phyloP scores from a whole-genome alignment of 371 early-diverging fungal species.

The Saksenaea vasiformis region DNA sequence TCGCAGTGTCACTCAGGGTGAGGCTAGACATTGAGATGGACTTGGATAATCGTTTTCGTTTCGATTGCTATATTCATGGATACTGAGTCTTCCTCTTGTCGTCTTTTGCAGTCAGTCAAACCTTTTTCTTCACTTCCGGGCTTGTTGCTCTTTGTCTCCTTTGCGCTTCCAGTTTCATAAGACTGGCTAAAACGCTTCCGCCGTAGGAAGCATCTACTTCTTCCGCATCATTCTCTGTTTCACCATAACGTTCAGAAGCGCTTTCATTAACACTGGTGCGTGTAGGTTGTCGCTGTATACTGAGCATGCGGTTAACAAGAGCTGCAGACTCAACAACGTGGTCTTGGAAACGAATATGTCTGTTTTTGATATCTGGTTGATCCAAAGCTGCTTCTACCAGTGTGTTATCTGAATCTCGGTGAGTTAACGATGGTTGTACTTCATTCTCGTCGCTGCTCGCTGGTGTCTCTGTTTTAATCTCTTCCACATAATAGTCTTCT shows the following conservation, averaged over 20 bases:
- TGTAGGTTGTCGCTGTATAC: slow-evolving; percentile 14
- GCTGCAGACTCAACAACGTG: slow-evolving; percentile 48
- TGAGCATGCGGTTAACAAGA: slow-evolving; percentile 44
- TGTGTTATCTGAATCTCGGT: slow-evolving; percentile 26
- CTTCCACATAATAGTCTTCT: neutral
- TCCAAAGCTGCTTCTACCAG: slow-evolving; percentile 50
- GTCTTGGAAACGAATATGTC: slow-evolving; percentile 49
- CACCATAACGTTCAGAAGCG: neutral
- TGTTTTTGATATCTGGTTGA: slow-evolving; percentile 39
- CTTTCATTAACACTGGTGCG: neutral
- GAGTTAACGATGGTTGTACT: neutral
- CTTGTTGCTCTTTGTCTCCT: slow-evolving; percentile 15
- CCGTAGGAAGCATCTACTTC: neutral
- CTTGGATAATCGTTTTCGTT: slow-evolving; percentile 26
- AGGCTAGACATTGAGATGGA: slow-evolving; percentile 22
- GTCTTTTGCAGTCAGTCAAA: slow-evolving; percentile 13
- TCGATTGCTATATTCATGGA: neutral
- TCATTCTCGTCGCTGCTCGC: neutral
- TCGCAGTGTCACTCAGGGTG: slow-evolving; percentile 8
- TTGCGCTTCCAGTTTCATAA: slow-evolving; percentile 47
- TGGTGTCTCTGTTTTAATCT: neutral
- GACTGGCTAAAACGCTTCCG: slow-evolving; percentile 41
- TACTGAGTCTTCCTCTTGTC: slow-evolving; percentile 6
- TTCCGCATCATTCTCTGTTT: neutral
- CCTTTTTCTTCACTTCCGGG: slow-evolving; percentile 6